phyloP scores from a whole-genome alignment of 305 asterid species.

The Solanum aculeatissimum region DNA sequence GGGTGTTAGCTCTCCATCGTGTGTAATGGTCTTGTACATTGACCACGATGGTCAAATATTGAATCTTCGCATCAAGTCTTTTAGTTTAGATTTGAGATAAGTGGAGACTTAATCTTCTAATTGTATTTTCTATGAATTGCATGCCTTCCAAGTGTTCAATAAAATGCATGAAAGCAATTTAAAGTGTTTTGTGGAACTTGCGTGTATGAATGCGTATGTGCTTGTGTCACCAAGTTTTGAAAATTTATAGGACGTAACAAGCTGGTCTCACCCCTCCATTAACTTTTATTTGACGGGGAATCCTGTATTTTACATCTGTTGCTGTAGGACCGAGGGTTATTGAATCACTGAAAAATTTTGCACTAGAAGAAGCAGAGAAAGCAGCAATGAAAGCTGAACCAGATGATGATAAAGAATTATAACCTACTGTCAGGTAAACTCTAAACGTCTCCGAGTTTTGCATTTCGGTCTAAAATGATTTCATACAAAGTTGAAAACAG shows the following conservation, averaged over 20 bases:
- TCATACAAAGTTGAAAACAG: neutral
- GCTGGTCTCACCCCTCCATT: neutral
- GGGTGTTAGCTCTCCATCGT: neutral
- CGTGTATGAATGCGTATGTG: neutral
- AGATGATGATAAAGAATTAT: constrained; percentile 47
- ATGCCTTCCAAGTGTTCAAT: neutral
- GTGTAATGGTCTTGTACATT: neutral
- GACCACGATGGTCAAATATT: neutral
- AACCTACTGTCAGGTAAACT: constrained; percentile 18
- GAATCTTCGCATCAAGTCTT: neutral
- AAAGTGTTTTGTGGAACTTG: neutral
- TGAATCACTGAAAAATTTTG: constrained; percentile 60
- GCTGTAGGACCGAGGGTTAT: constrained; percentile 50
- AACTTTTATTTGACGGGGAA: neutral
- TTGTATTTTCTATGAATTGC: neutral
- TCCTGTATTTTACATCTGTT: neutral
- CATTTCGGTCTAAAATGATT: neutral
- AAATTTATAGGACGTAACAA: neutral
- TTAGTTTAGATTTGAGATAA: neutral
- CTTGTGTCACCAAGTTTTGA: neutral
- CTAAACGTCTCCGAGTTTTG: neutral
- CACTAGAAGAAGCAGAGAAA: constrained; percentile 62
- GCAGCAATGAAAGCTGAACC: constrained; percentile 49
- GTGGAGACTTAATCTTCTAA: neutral
- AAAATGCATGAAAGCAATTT: neutral